phyloP scores from a whole-genome alignment of 164 flowering plant genomes.

The Vitis riparia region DNA sequence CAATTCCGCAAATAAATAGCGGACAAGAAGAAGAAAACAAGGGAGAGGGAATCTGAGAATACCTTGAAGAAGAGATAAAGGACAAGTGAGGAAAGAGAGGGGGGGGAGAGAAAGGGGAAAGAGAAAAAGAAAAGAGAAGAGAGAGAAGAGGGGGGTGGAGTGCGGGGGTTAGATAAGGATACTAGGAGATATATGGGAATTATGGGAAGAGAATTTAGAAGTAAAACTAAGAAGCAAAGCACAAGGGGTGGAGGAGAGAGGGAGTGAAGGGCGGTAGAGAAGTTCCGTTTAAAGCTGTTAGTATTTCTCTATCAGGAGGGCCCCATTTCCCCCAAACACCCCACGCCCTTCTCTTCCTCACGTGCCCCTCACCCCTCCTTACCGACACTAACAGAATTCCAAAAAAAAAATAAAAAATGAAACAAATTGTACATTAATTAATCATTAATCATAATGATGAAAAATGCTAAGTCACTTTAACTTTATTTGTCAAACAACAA shows the following conservation, averaged over 20 bases:
- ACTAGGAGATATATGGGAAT: background rate
- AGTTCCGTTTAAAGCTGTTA: constrained; percentile 10
- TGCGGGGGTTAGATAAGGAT: constrained; percentile 28
- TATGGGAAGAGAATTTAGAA: background rate
- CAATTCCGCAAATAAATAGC: background rate
- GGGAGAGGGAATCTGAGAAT: constrained; percentile 18
- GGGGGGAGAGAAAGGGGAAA: background rate
- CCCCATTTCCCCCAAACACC: no score
- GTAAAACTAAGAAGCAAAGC: background rate
- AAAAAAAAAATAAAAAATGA: no score
- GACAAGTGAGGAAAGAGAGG: constrained; percentile 21
- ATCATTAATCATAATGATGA: no score
- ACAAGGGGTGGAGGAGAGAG: background rate
- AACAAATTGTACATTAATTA: no score
- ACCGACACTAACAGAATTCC: constrained; percentile 7
- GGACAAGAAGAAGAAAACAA: background rate
- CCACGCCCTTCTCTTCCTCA: background rate
- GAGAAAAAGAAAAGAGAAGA: background rate
- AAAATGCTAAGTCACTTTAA: no score
- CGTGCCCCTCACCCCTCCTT: background rate
- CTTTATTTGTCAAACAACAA: no score
- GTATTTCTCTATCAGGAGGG: constrained; percentile 8
- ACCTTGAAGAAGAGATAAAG: constrained; percentile 34
- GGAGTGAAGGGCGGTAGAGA: background rate
- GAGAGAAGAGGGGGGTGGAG: constrained; percentile 14